A percentile compares a stretch with the other conserved stretches of the same genome.
phyloP scores from a whole-genome alignment of 2,329 filamentous ascomycete species.

The Rugonectria rugulosa region DNA sequence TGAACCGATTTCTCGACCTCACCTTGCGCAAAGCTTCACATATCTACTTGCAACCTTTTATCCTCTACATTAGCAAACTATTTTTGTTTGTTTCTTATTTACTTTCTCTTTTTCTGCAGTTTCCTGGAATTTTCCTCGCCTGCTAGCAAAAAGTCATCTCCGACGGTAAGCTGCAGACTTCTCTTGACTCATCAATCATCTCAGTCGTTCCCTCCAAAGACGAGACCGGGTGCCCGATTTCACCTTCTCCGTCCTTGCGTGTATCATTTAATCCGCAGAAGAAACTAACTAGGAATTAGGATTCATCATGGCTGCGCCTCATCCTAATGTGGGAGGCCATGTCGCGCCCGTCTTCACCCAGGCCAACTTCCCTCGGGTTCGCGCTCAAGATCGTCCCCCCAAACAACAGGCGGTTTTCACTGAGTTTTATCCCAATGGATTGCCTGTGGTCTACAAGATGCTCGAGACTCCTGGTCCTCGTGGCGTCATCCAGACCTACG shows the following conservation, averaged over 20 bases:
- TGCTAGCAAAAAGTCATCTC: background rate
- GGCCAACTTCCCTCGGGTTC: constrained; percentile 27
- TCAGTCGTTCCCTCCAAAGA: too few species aligned
- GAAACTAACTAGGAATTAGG: constrained; percentile 23
- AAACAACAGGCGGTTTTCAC: constrained; percentile 38
- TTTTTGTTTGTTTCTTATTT: background rate
- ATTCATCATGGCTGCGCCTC: constrained; percentile 26
- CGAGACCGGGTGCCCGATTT: too few species aligned
- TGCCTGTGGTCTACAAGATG: constrained; percentile 47
- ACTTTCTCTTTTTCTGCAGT: background rate
- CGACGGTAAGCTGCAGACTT: background rate
- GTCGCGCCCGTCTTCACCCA: constrained; percentile 25
- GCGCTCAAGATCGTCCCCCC: constrained; percentile 34
- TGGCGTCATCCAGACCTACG: constrained; percentile 40
- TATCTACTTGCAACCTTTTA: background rate
- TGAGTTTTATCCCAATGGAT: constrained; percentile 46
- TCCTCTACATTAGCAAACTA: background rate
- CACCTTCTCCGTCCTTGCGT: too few species aligned
- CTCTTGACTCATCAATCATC: background rate
- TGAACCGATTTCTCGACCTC: background rate
- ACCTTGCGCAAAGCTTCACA: background rate
- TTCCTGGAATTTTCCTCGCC: background rate
- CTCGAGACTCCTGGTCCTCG: constrained; percentile 31
- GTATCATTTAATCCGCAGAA: too few species aligned
- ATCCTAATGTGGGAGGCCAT: constrained; percentile 15